Evolutionary conservation across 371 early-diverging fungal species (phyloP).

Genomic region (Lichtheimia ornata): DNA sequence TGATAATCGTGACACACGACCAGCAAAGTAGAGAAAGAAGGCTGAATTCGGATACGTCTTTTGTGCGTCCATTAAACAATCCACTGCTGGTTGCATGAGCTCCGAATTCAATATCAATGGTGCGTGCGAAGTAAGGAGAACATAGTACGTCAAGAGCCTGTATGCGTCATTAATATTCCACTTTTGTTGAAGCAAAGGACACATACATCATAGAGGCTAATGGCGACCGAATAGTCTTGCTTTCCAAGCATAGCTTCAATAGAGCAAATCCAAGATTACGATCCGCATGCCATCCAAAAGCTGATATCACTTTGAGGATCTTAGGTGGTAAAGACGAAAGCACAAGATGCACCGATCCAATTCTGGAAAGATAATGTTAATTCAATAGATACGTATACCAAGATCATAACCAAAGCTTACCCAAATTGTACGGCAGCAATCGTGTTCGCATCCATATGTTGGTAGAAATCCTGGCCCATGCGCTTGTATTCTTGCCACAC

Average conservation of each 20-base stretch:
- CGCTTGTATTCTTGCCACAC: conserved; percentile 54
- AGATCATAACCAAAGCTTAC: conserved; percentile 13
- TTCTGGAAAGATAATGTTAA: conserved; percentile 27
- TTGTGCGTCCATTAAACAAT: conserved; percentile 52
- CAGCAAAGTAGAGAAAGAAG: conserved; percentile 61
- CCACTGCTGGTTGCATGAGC: conserved; percentile 43
- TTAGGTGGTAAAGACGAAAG: conserved; percentile 61
- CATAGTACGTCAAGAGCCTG: conserved; percentile 33
- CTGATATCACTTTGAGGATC: conserved; percentile 55
- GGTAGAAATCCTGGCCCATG: conserved; percentile 45
- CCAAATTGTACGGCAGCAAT: conserved; percentile 52
- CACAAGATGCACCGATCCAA: conserved; percentile 62
- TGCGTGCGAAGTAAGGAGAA: conserved; percentile 23
- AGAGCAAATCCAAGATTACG: conserved; percentile 61
- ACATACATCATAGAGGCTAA: conserved; percentile 58
- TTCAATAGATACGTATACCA: neutral
- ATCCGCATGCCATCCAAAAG: conserved; percentile 63
- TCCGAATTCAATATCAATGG: conserved; percentile 24
- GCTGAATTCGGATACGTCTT: conserved; percentile 51
- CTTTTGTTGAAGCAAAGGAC: neutral
- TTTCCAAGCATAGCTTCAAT: conserved; percentile 54
- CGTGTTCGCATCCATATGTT: conserved; percentile 44
- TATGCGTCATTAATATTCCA: neutral
- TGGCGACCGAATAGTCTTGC: conserved; percentile 58
- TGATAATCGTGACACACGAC: conserved; percentile 48